Evolutionary conservation across 768 basidiomycete species (phyloP).

Genomic region (Pulveroboletus ravenelii): DNA sequence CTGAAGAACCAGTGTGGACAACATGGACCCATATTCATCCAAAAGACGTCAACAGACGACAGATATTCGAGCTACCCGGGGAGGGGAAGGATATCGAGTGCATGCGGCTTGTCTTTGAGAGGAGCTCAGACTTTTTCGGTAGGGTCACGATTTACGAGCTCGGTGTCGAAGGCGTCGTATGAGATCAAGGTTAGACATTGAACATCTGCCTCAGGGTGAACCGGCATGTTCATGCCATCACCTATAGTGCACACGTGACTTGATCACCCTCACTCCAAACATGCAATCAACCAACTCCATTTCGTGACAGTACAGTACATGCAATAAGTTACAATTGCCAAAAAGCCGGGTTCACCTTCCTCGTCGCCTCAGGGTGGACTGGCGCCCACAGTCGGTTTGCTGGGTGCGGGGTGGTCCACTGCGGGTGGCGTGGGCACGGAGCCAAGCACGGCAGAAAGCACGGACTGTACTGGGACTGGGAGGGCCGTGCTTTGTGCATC

Average conservation of each 20-base stretch:
- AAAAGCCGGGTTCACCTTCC: not conserved
- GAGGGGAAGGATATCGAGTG: slow-evolving; percentile 32
- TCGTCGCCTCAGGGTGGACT: slow-evolving; percentile 1
- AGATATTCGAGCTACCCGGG: slow-evolving; percentile 52
- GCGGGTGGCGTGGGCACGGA: not conserved
- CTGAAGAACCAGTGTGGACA: slow-evolving; percentile 42
- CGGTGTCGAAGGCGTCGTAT: slow-evolving; percentile 26
- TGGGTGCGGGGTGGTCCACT: not conserved
- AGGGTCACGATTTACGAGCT: slow-evolving; percentile 73
- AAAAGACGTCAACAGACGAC: slow-evolving; percentile 73
- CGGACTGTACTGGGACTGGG: not conserved
- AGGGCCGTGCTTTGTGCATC: not conserved
- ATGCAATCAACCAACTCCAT: slow-evolving; percentile 28
- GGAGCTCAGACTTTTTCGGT: slow-evolving; percentile 84
- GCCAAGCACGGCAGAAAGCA: not conserved
- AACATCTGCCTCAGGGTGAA: no score
- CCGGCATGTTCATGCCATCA: no score
- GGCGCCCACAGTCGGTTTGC: not conserved
- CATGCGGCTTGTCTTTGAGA: slow-evolving; percentile 68
- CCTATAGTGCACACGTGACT: not conserved
- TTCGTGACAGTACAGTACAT: slow-evolving; percentile 12
- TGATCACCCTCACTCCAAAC: slow-evolving; percentile 4
- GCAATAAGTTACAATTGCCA: slow-evolving; percentile 11
- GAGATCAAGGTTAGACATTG: not conserved
- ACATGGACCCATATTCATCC: slow-evolving; percentile 59